Evolutionary conservation across 192 early-diverging fungal species (phyloP).

Genomic region (Mortierella antarctica): DNA sequence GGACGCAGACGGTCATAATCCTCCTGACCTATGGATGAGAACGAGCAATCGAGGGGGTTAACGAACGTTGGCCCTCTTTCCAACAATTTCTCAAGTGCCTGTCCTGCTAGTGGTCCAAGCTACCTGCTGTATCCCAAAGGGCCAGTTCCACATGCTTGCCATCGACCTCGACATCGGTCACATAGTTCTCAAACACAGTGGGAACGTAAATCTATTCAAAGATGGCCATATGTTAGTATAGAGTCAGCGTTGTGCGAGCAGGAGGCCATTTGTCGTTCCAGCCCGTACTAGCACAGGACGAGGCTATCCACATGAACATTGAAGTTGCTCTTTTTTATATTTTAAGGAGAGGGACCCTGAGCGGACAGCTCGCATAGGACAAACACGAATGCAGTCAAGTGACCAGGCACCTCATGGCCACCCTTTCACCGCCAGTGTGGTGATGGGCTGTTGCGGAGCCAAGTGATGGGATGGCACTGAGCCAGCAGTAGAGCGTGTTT

Average conservation of each 20-base stretch:
- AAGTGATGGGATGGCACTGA: too few relatives aligned
- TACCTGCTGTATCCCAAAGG: slow-evolving; percentile 83
- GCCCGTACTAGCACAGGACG: too few relatives aligned
- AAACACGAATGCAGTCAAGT: background rate
- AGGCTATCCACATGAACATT: too few relatives aligned
- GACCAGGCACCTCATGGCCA: too few relatives aligned
- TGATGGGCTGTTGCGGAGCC: too few relatives aligned
- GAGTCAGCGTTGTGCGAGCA: too few relatives aligned
- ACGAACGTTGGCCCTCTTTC: slow-evolving; percentile 64
- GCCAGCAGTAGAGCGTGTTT: too few relatives aligned
- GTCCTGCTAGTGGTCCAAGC: slow-evolving; percentile 86
- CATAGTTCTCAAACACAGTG: slow-evolving; percentile 82
- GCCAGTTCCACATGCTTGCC: slow-evolving; percentile 74
- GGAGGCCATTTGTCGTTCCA: too few relatives aligned
- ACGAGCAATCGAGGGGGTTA: background rate
- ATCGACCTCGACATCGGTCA: slow-evolving; percentile 75
- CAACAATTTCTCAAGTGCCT: slow-evolving; percentile 77
- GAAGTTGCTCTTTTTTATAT: too few relatives aligned
- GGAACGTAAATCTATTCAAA: slow-evolving; percentile 69
- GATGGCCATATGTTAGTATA: background rate
- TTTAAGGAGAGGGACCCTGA: too few relatives aligned
- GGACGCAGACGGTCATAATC: slow-evolving; percentile 96
- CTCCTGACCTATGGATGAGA: slow-evolving; percentile 77
- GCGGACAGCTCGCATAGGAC: too few relatives aligned
- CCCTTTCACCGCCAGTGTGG: too few relatives aligned